Evolutionary conservation across 768 basidiomycete species (phyloP).

Genomic region (Boletus pseudopeckii): DNA sequence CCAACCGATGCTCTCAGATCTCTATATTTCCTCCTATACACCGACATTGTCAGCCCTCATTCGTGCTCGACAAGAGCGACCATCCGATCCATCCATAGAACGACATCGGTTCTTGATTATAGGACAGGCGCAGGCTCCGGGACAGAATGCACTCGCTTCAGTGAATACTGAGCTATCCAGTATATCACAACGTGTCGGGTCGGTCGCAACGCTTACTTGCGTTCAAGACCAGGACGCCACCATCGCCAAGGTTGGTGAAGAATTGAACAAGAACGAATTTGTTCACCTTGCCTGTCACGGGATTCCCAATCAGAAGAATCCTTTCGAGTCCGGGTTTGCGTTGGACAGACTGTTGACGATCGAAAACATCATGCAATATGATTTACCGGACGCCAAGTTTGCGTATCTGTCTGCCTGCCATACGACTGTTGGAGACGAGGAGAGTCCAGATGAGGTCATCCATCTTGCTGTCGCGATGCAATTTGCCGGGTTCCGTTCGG

Average conservation of each 20-base stretch:
- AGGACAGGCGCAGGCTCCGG: constrained; percentile 1
- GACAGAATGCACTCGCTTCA: background rate
- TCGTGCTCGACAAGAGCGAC: background rate
- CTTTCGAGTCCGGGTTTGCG: background rate
- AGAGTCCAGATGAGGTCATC: background rate
- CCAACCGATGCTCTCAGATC: background rate
- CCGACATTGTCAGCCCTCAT: background rate
- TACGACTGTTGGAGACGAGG: background rate
- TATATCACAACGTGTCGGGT: background rate
- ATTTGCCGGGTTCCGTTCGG: constrained; percentile 5
- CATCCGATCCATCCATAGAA: background rate
- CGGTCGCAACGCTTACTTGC: background rate
- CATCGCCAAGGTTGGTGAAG: background rate
- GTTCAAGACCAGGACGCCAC: background rate
- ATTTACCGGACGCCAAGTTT: background rate
- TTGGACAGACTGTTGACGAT: background rate
- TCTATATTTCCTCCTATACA: background rate
- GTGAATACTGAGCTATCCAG: background rate
- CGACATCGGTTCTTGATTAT: background rate
- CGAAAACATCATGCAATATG: background rate
- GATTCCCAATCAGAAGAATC: background rate
- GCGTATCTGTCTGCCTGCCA: constrained; percentile 2
- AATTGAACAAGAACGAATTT: background rate
- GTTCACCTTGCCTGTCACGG: background rate
- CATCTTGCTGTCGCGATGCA: constrained; percentile 1